Base-by-base conservation (phyloP, 176 grass and related monocot genomes). In the Dactylis glomerata region DNA sequence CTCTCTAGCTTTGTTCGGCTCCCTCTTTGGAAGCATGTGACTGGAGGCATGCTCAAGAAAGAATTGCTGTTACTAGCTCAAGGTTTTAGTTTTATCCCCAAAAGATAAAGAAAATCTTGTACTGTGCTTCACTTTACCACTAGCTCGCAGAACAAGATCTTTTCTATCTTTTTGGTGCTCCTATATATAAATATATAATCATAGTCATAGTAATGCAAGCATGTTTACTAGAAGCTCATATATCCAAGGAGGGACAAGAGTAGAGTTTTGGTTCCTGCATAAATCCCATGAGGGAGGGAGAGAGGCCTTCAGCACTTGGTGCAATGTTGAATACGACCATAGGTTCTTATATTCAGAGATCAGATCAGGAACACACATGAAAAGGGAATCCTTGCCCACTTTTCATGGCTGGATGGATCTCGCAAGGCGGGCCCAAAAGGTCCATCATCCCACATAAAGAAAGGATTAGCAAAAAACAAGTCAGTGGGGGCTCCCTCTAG, bases 331-430 rank as follows among this genome's bases (percentile, higher is more conserved):
- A 8, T 20, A 62, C 10, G 68, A 7, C 68, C 15, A 72, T 73
- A 6, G 38, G 14, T 10, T 17, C 8, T 45, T 27, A 23, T 65
- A 83, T 62, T 73, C 44, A 27, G 50, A 72, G 27, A 78, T 55
- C 73, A 86, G 52, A 42, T 71, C 42, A 49, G 81, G 12, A 44
- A 55, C 24, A 77, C 8, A 46, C n/a, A 77, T 26, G 63, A 89
- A 88, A 85, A 90, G 75, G 88, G 37, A 58, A 67, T 68, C 84
- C 59, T 15, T 49, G 38, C n/a, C 73, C 82, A 73, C 86, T 88
- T 85, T 57, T 49, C 27, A 61, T 73, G 84, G 37, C 24, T 52
- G 76, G 38, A 42, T 81, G 85, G 81, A 87, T 91, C 75, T 83
- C 38, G 40, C 40, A 10, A 1, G 57, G 69, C 75, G 68, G 47